Evolutionary conservation across 805 yeast species (phyloP).

Genomic region (Yamadazyma kitorensis): DNA sequence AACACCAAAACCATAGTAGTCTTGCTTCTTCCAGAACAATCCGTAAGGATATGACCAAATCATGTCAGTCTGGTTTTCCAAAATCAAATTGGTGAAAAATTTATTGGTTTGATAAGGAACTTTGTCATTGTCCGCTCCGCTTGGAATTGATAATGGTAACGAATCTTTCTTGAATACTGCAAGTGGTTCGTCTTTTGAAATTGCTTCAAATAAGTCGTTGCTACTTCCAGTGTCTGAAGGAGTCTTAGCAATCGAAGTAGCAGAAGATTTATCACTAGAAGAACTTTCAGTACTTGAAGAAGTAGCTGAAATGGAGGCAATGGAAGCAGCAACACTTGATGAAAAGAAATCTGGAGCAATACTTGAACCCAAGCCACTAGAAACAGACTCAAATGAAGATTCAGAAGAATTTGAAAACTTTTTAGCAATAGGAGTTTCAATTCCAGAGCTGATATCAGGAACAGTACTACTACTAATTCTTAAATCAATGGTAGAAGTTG

Average conservation of each 20-base stretch:
- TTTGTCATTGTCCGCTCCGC: constrained; percentile 43
- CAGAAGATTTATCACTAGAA: constrained; percentile 3
- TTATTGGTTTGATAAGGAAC: constrained; percentile 66
- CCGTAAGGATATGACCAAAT: constrained; percentile 69
- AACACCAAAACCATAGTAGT: constrained; percentile 58
- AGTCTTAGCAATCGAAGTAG: constrained; percentile 9
- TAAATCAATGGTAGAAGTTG: constrained; percentile 15
- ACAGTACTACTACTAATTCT: constrained; percentile 13
- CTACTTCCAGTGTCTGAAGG: constrained; percentile 16
- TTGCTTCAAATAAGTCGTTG: constrained; percentile 47
- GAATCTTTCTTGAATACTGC: constrained; percentile 44
- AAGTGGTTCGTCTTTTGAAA: constrained; percentile 33
- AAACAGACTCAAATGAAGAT: background rate
- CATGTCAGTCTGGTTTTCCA: constrained; percentile 52
- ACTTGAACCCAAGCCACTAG: too few species aligned
- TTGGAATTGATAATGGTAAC: constrained; percentile 45
- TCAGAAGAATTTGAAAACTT: constrained; percentile 7
- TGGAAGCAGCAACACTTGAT: constrained; percentile 6
- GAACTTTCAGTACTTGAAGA: constrained; percentile 4
- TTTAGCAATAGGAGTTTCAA: constrained; percentile 6
- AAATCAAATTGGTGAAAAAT: constrained; percentile 64
- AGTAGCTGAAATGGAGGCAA: constrained; percentile 1
- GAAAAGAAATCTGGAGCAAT: constrained; percentile 3
- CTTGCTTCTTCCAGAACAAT: constrained; percentile 49
- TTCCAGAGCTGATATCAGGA: too few species aligned